phyloP scores from a whole-genome alignment of 148 eudicot genomes.

The Dianthus caryophyllus region DNA sequence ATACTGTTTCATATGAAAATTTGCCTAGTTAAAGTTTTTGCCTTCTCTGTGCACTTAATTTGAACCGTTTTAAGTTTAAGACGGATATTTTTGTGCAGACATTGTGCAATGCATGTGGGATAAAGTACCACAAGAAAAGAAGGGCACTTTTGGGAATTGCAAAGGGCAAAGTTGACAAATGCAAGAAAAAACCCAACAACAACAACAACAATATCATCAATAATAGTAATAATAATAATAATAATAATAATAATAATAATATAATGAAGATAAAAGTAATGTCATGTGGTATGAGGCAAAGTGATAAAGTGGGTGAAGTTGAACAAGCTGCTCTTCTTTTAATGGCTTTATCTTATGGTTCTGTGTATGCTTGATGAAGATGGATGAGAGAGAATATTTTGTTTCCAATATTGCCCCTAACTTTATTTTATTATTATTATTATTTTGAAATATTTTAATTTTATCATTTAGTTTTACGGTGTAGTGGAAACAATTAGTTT shows the following conservation, averaged over 20 bases:
- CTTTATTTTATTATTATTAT: neutral
- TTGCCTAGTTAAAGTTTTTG: too few relatives aligned
- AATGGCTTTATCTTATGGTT: constrained; percentile 74
- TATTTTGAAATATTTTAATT: too few relatives aligned
- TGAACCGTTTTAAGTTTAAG: too few relatives aligned
- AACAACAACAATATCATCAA: neutral
- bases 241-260: neutral
- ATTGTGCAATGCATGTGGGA: constrained; percentile 80
- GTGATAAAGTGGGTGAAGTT: constrained; percentile 55
- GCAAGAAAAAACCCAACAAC: constrained; percentile 23
- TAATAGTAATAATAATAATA: neutral
- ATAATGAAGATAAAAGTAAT: constrained; percentile 27
- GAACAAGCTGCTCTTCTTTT: constrained; percentile 65
- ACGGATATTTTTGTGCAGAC: constrained; percentile 37
- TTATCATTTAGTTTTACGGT: neutral
- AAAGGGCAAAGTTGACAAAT: constrained; percentile 24
- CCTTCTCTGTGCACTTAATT: too few relatives aligned
- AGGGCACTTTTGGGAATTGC: constrained; percentile 56
- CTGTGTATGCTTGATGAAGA: constrained; percentile 35
- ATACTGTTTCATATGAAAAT: too few relatives aligned
- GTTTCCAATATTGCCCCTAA: constrained; percentile 23
- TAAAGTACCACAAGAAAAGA: constrained; percentile 61
- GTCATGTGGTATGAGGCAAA: constrained; percentile 27
- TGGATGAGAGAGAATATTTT: constrained; percentile 3
- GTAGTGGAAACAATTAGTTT: constrained; percentile 1